Percentiles rank a stretch among this genome's conserved stretches.
Conservation (phyloP, 2,329 filamentous ascomycete species). For the Rhytidhysteron rufulum region DNA sequence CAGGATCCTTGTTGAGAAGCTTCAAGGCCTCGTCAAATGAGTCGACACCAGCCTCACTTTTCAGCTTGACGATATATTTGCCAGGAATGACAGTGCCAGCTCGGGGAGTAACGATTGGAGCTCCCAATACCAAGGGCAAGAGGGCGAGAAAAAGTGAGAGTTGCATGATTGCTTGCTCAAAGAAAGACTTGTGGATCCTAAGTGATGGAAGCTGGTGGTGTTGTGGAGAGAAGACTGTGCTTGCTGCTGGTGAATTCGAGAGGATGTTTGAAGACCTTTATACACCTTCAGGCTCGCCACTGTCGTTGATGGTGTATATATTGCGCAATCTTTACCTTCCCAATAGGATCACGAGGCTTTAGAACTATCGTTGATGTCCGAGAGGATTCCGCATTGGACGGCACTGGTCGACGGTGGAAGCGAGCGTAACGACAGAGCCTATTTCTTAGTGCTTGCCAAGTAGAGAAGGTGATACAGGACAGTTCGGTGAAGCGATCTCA, state of each 20-base stretch:
- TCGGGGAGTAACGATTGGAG: conserved; percentile 37
- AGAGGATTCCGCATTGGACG: background rate
- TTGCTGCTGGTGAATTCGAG: background rate
- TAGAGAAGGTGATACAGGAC: background rate
- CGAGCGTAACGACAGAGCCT: background rate
- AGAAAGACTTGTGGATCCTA: background rate
- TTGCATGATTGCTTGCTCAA: conserved; percentile 27
- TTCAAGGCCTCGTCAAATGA: conserved; percentile 25
- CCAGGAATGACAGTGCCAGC: conserved; percentile 35
- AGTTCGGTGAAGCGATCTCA: background rate
- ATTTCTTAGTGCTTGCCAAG: background rate
- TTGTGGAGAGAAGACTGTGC: background rate
- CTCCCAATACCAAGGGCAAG: conserved; percentile 36
- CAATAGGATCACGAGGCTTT: background rate
- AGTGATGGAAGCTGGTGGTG: background rate
- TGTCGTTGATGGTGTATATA: no score
- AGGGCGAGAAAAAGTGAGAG: conserved; percentile 35
- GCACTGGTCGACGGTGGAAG: background rate
- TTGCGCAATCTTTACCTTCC: background rate
- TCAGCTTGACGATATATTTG: conserved; percentile 47
- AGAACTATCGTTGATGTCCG: background rate
- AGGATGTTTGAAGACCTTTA: background rate
- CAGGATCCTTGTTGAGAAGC: conserved; percentile 21
- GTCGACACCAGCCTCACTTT: conserved; percentile 29
- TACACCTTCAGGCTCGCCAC: background rate